A percentile compares a stretch with the other conserved stretches of the same genome.
Evolutionary conservation across 345 rosid species (phyloP).

Genomic region (Erucastrum elatum): DNA sequence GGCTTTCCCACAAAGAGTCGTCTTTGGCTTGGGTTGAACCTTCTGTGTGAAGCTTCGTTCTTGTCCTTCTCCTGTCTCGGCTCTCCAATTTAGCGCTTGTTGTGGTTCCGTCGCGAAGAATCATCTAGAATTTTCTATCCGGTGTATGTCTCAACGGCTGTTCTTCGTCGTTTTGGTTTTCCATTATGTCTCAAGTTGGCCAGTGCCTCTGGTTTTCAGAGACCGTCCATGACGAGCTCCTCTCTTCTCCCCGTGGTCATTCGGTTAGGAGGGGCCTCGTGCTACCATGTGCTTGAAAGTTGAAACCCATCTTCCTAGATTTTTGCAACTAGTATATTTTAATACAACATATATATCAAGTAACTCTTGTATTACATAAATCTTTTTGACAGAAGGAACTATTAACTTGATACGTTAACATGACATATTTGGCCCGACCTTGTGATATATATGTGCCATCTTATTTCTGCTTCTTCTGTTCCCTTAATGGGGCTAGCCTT

Average conservation of each 20-base stretch:
- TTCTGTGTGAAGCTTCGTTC: neutral
- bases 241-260: neutral
- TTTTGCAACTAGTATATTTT: constrained; percentile 1
- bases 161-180: neutral
- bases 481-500: too few species aligned
- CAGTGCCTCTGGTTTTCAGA: neutral
- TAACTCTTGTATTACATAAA: neutral
- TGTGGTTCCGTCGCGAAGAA: neutral
- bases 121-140: neutral
- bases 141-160: neutral
- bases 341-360: neutral
- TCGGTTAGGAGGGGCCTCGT: neutral
- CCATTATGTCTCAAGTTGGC: neutral
- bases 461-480: too few species aligned
- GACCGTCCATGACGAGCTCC: neutral
- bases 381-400: neutral
- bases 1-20: neutral
- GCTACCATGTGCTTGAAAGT: neutral
- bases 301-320: neutral
- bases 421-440: neutral
- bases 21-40: neutral
- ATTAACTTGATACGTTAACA: neutral
- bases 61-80: neutral
- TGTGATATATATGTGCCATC: neutral
- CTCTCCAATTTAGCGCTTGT: neutral